Conservation (phyloP, 129 eudicot species). For the Pulicaria dysenterica region DNA sequence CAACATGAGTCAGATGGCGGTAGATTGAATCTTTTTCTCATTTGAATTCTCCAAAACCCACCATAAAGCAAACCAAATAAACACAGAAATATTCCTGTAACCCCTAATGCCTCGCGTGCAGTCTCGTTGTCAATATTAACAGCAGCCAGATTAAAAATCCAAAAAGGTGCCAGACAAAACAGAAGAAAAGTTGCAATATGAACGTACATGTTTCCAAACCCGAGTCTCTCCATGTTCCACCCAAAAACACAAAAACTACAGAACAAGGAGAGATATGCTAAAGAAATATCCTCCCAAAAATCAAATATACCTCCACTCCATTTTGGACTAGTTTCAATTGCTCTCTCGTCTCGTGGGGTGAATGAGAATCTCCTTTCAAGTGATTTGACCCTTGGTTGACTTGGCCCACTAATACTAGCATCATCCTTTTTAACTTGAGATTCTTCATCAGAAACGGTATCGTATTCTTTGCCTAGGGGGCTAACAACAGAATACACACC, state of each 20-base stretch:
- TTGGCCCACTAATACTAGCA: constrained; percentile 29
- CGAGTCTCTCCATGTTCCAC: constrained; percentile 97
- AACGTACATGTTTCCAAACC: constrained; percentile 96
- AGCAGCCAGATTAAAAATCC: constrained; percentile 89
- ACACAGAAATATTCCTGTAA: constrained; percentile 79
- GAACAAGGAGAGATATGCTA: constrained; percentile 81
- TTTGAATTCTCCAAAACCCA: constrained; percentile 97
- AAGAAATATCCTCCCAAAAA: constrained; percentile 88
- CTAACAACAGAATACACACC: constrained; percentile 75
- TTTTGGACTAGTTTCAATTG: constrained; percentile 49
- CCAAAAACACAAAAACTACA: constrained; percentile 95
- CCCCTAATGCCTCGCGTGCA: constrained; percentile 66
- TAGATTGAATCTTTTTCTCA: constrained; percentile 89
- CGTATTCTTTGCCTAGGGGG: constrained; percentile 90
- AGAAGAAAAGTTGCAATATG: constrained; percentile 88
- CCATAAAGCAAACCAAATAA: constrained; percentile 90
- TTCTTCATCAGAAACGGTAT: constrained; percentile 62
- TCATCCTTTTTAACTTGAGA: constrained; percentile 50
- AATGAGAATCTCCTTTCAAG: constrained; percentile 75
- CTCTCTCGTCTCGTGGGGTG: constrained; percentile 51
- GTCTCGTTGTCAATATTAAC: constrained; percentile 74
- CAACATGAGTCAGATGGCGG: constrained; percentile 68
- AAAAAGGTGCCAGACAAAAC: constrained; percentile 89
- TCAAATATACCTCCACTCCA: constrained; percentile 95
- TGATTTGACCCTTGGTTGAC: constrained; percentile 45